phyloP scores from a whole-genome alignment of 306 rosid genomes.

The Parietaria judaica region DNA sequence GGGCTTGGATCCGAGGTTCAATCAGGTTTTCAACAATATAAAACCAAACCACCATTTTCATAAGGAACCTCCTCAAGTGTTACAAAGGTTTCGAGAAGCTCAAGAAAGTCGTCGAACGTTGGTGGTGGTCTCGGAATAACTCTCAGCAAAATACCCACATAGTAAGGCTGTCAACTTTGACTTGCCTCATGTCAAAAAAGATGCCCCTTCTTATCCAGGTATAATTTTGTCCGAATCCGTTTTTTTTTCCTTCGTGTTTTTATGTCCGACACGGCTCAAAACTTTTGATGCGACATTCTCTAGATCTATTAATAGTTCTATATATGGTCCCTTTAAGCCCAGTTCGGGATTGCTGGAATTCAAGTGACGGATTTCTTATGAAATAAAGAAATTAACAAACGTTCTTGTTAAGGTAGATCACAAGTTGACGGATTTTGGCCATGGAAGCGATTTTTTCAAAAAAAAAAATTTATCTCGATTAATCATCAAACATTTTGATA shows the following conservation, averaged over 20 bases:
- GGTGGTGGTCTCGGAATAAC: slow-evolving; percentile 48
- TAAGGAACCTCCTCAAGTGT: slow-evolving; percentile 28
- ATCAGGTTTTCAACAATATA: slow-evolving; percentile 21
- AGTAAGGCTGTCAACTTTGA: slow-evolving; percentile 37
- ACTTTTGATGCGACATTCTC: no score
- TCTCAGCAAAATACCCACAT: slow-evolving; percentile 34
- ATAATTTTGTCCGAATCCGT: no score
- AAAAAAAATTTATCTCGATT: no score
- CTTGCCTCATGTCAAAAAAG: slow-evolving; percentile 36
- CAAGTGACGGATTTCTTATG: no score
- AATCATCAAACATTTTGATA: not conserved
- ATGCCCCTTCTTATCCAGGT: slow-evolving; percentile 22
- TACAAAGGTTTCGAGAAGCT: slow-evolving; percentile 42
- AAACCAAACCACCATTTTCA: slow-evolving; percentile 9
- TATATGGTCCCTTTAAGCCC: no score
- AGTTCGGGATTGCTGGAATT: no score
- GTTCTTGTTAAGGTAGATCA: no score
- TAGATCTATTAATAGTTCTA: no score
- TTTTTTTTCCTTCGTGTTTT: no score
- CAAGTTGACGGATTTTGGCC: slow-evolving; percentile 19
- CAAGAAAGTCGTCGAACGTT: slow-evolving; percentile 38
- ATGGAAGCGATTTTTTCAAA: slow-evolving; percentile 25
- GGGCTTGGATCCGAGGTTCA: slow-evolving; percentile 12
- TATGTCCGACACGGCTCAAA: no score
- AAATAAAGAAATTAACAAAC: no score